phyloP scores from a whole-genome alignment of 1,284 basidiomycete species.

The Gomphus bonarii region DNA sequence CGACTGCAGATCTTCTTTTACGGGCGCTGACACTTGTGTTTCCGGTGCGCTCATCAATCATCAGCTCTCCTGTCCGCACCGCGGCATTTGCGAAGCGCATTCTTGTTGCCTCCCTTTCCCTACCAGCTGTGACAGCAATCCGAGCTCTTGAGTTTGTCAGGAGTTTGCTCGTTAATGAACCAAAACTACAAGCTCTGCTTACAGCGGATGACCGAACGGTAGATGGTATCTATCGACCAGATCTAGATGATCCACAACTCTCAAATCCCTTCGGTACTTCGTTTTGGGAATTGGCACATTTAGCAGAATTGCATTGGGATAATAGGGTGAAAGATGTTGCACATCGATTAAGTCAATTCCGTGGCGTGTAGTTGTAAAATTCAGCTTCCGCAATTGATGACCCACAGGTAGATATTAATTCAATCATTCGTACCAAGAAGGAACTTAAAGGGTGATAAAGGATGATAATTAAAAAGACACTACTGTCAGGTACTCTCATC shows the following conservation, averaged over 20 bases:
- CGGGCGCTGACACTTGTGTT: constrained; percentile 75
- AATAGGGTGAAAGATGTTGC: constrained; percentile 48
- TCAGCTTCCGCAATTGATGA: neutral
- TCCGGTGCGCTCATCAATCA: constrained; percentile 44
- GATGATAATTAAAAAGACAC: neutral
- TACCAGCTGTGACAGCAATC: constrained; percentile 58
- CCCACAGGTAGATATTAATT: neutral
- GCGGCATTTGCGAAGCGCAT: constrained; percentile 92
- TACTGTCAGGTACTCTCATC: neutral
- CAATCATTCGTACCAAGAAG: neutral
- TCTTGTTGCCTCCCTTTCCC: constrained; percentile 67
- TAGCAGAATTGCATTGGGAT: constrained; percentile 53
- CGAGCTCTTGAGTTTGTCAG: constrained; percentile 67
- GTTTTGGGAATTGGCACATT: constrained; percentile 57
- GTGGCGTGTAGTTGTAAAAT: neutral
- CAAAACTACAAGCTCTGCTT: constrained; percentile 75
- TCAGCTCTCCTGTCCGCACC: constrained; percentile 56
- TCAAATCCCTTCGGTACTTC: constrained; percentile 61
- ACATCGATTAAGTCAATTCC: constrained; percentile 35
- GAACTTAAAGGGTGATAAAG: neutral
- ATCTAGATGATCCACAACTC: constrained; percentile 81
- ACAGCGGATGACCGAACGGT: constrained; percentile 77
- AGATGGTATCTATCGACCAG: constrained; percentile 74
- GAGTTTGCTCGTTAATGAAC: constrained; percentile 64
- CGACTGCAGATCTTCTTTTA: constrained; percentile 73